Base-by-base conservation (phyloP, 169 alveolate genomes). In the Plasmodium chabaudi region DNA sequence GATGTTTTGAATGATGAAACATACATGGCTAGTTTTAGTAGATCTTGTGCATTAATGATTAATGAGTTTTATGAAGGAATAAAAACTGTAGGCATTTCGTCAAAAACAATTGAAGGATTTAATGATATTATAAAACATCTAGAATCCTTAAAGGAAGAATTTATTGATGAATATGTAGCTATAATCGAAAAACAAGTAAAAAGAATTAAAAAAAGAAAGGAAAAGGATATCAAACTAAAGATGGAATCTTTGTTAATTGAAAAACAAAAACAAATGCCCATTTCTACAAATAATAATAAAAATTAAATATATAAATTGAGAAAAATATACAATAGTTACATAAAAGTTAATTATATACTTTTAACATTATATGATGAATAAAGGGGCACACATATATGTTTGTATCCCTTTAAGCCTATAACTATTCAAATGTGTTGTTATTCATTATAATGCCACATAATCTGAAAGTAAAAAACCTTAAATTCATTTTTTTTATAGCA, bases 41-140 rank as follows among this genome's bases (percentile, higher is more conserved):
- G 98, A 59, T 93, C 97, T 21, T 93, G 98, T 72, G 97, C 98
- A 21, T 92, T 97, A 65, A 97, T 97, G 77, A 94, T 97, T 42
- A 96, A 95, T 74, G 99, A 97, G 84, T 97, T 96, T 90, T 97
- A 97, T 91, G 64, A 61, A 39, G 93, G 87, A 42, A 90, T 93
- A 46, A 91, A 90, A 94, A 92, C 94, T 68, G 93, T 94, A 44
- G 98, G 97, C 0, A 94, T 96, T 19, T 94, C 97, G 34, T 95
- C 98, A 10, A 92, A 93, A 71, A 92, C 96, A 27, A 97, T 97
- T 21, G 96, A 93, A 55, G 98, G 98, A 10, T 93, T 96, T 72
- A 95, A 93, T 34, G 94, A 91, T 44, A 94, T 94, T 57, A 70
- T 96, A 39, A 84, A 64, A 42, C 68, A 84, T 39, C 72, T 95